Evolutionary conservation across 2,329 filamentous ascomycete species (phyloP).

Genomic region (Colletotrichum sp.): DNA sequence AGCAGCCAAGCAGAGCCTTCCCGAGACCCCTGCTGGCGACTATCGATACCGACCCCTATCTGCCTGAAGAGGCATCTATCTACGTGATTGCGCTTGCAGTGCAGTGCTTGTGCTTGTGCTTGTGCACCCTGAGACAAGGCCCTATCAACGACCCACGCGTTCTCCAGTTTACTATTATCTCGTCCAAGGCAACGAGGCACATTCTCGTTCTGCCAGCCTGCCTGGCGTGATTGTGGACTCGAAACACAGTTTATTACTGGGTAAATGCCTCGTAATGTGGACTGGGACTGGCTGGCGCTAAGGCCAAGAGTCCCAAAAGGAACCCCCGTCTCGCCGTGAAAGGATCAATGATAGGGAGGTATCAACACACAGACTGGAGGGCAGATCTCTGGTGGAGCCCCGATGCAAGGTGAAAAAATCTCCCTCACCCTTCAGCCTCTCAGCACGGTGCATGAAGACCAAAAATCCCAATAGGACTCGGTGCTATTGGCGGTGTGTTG

Average conservation of each 20-base stretch:
- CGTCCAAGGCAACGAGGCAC: conserved; percentile 11
- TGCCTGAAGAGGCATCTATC: background rate
- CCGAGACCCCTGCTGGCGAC: conserved; percentile 3
- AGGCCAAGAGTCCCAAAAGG: background rate
- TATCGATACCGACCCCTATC: conserved; percentile 10
- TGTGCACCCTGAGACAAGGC: conserved; percentile 11
- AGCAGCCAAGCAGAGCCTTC: background rate
- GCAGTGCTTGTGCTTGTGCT: background rate
- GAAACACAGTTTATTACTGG: background rate
- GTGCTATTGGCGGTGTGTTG: conserved; percentile 11
- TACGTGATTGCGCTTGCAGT: background rate
- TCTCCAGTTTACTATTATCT: conserved; percentile 20
- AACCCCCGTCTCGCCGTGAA: background rate
- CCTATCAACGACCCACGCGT: conserved; percentile 18
- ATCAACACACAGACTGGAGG: background rate
- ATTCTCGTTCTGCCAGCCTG: background rate
- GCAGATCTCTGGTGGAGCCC: conserved; percentile 5
- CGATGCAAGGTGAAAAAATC: conserved; percentile 13
- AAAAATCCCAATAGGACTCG: background rate
- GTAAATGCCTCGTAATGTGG: conserved; percentile 3
- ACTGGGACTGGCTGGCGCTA: background rate
- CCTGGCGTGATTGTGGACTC: conserved; percentile 12
- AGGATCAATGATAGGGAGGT: background rate
- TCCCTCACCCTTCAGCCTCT: conserved; percentile 1
- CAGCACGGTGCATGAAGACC: conserved; percentile 10